phyloP scores from a whole-genome alignment of 2,329 filamentous ascomycete species.

The Thermoascus crustaceus region DNA sequence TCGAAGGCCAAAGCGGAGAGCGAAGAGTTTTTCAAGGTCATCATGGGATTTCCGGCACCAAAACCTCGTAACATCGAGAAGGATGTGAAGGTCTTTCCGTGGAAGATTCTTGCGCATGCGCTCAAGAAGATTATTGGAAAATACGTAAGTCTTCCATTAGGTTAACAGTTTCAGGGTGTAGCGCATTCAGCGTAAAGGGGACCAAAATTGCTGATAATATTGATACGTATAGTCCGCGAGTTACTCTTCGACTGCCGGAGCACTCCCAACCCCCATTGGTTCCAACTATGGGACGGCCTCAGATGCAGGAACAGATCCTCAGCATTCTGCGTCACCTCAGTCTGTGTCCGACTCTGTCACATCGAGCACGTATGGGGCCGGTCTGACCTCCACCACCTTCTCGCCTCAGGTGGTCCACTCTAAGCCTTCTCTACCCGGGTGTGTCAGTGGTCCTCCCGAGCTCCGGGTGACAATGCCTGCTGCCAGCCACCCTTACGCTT shows the following conservation, averaged over 20 bases:
- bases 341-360: constrained; percentile 40
- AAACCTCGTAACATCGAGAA: constrained; percentile 98
- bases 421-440: constrained; percentile 13
- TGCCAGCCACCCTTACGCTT: constrained; percentile 23
- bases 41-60: constrained; percentile 93
- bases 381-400: constrained; percentile 35
- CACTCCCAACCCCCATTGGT: constrained; percentile 31
- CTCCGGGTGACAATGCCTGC: constrained; percentile 28
- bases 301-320: constrained; percentile 41
- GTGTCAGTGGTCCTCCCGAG: constrained; percentile 26
- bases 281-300: constrained; percentile 36
- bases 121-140: constrained; percentile 98
- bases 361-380: constrained; percentile 36
- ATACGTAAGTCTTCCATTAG: constrained; percentile 55
- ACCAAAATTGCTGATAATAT: constrained; percentile 23
- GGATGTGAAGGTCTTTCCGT: constrained; percentile 96
- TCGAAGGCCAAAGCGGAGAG: constrained; percentile 88
- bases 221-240: constrained; percentile 49
- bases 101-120: constrained; percentile 79
- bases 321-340: constrained; percentile 41
- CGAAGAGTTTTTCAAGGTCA: constrained; percentile 97
- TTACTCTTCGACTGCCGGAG: constrained; percentile 56
- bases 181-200: constrained; percentile 13
- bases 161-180: constrained; percentile 1
- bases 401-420: constrained; percentile 34